Evolutionary conservation across 2,329 filamentous ascomycete species (phyloP), one percentile per base, ranked within the genome.

Genomic region (Dendryphion nanum): DNA sequence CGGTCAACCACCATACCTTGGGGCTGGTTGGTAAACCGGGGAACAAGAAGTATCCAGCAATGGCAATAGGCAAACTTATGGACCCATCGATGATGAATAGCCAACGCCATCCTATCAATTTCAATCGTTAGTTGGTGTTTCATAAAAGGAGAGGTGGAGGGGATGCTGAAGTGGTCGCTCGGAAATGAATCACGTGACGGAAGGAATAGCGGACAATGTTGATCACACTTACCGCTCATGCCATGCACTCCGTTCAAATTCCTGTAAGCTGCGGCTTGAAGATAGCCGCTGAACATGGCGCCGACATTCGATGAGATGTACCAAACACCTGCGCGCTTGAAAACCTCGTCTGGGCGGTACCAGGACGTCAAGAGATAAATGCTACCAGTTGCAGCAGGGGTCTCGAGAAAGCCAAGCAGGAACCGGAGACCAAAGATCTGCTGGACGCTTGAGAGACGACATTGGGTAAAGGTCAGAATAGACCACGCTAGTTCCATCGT

Each of bases 251-350:
- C 76, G 14, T 74, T 73, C 0, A 80, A 63, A 18, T 72, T 72
- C 14, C 70, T 72, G 51, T 78, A 77, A 0, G 73, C 73, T 0
- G 72, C 76, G 1, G 76, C 71, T 59, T 78, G 76, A 0, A 80
- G 63, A 41, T 78, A 79, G 1, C 76, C 77, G n/a, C 73, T 75
- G 33, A 79, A 73, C 72, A 80, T 77, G n/a, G 65, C 62, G 0
- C 74, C 77, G 0, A 78, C 63, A 4, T 70, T 73, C 5, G 75
- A 73, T 18, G 71, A 74, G 0, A 76, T 68, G 37, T 71, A 78
- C 62, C 77, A 79, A 10, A 77, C 69, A 1, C 74, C 74, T 3
- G 75, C 74, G 3, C 78, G 69, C 48, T 79, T 80, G 37, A 74
- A 78, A 0, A 72, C 61, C 36, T 72, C 69, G n/a, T 68, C 63